Percentiles rank a stretch among this genome's conserved stretches.
Conservation (phyloP, 768 basidiomycete species). For the Tulasnella sp. region DNA sequence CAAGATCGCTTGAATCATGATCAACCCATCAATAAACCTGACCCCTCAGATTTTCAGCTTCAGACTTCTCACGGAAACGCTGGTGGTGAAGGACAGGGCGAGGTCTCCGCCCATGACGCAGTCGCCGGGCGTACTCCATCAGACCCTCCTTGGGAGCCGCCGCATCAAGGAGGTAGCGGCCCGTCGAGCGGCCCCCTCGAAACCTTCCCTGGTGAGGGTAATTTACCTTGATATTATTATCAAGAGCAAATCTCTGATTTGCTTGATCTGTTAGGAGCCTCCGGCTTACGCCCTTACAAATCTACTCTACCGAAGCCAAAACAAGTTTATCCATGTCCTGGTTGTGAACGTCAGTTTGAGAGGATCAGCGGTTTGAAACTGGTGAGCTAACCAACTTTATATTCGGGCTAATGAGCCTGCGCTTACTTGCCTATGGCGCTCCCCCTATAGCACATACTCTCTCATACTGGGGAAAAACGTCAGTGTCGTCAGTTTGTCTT, state of each 20-base stretch:
- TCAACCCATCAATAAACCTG: too few relatives aligned
- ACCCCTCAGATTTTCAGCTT: too few relatives aligned
- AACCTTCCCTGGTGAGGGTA: too few relatives aligned
- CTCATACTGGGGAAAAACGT: constrained; percentile 13
- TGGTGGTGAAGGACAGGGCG: too few relatives aligned
- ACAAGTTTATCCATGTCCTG: not conserved
- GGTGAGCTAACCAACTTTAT: not conserved
- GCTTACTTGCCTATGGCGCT: not conserved
- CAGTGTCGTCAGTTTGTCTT: not conserved
- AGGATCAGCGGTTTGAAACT: constrained; percentile 11
- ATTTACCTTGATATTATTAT: too few relatives aligned
- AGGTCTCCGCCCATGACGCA: too few relatives aligned
- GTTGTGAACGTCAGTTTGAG: not conserved
- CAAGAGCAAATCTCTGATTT: not conserved
- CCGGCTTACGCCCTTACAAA: not conserved
- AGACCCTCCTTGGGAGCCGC: not conserved
- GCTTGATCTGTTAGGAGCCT: not conserved
- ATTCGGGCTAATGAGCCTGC: too few relatives aligned
- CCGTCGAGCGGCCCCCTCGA: not conserved
- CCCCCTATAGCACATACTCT: constrained; percentile 2
- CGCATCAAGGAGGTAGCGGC: not conserved
- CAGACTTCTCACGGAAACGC: too few relatives aligned
- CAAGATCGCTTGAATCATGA: too few relatives aligned
- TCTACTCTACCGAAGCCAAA: not conserved
- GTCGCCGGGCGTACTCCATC: too few relatives aligned